Evolutionary conservation across 805 yeast genomes (phyloP).

Genomic region (Kodamaea hsintzibuensis): DNA sequence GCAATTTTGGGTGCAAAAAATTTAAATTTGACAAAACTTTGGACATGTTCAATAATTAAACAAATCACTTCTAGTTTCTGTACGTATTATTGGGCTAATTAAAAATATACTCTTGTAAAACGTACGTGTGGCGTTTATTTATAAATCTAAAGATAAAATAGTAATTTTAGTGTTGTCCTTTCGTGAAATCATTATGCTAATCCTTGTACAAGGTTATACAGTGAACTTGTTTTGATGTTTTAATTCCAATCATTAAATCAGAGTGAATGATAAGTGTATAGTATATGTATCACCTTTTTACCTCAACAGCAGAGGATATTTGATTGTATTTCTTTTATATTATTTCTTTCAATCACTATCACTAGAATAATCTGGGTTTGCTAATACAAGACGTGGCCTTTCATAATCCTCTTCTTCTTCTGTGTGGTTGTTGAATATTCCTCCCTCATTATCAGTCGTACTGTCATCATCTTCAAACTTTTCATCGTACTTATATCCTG

Average conservation of each 20-base stretch:
- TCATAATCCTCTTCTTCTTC: constrained; percentile 32
- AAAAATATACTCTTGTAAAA: neutral
- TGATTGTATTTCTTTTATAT: neutral
- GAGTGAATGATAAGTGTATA: neutral
- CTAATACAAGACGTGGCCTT: constrained; percentile 50
- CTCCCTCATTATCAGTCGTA: constrained; percentile 14
- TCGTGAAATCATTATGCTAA: neutral
- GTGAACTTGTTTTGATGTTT: neutral
- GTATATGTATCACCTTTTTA: too few relatives aligned
- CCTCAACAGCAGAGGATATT: neutral
- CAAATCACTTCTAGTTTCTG: neutral
- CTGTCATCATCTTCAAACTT: constrained; percentile 16
- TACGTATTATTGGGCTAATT: neutral
- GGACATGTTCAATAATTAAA: too few relatives aligned
- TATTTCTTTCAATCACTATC: constrained; percentile 34
- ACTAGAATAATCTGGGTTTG: constrained; percentile 51
- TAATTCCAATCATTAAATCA: neutral
- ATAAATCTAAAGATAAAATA: neutral
- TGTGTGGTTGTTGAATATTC: constrained; percentile 8
- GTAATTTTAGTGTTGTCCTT: neutral
- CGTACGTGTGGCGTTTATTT: neutral
- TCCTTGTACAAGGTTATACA: neutral
- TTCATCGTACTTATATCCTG: constrained; percentile 33
- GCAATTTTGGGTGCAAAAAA: neutral
- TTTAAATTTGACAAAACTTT: neutral